A percentile compares a stretch with the other conserved stretches of the same genome.
Evolutionary conservation across 2,329 filamentous ascomycete species (phyloP).

Genomic region (Xylaria sp.): DNA sequence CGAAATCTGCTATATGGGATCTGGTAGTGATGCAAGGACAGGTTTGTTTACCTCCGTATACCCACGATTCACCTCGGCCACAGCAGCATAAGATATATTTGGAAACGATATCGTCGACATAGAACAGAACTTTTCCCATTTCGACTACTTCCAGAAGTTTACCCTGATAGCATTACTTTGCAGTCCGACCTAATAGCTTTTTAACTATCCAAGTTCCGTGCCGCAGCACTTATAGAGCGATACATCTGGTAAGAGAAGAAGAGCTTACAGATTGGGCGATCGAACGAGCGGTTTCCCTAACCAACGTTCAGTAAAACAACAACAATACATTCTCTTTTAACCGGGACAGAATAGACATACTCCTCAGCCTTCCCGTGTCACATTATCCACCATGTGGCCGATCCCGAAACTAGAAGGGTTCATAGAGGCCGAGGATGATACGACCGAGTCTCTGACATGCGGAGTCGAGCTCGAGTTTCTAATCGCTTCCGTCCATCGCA

Average conservation of each 20-base stretch:
- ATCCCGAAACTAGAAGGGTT: slow-evolving; percentile 36
- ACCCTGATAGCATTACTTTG: background rate
- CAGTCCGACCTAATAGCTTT: background rate
- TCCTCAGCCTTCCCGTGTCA: background rate
- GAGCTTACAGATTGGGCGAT: background rate
- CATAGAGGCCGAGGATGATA: slow-evolving; percentile 40
- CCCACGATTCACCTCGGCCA: background rate
- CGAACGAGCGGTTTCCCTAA: background rate
- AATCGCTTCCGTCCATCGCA: slow-evolving; percentile 18
- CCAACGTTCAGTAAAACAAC: background rate
- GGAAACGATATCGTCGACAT: background rate
- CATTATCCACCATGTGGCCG: slow-evolving; percentile 1
- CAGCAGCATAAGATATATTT: background rate
- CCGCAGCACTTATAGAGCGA: background rate
- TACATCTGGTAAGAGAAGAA: background rate
- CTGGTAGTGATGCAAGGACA: background rate
- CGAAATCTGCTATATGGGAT: background rate
- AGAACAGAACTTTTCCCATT: too few relatives aligned
- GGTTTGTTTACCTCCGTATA: background rate
- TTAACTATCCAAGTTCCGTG: background rate
- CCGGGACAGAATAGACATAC: background rate
- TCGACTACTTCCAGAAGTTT: too few relatives aligned
- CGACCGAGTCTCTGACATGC: slow-evolving; percentile 39
- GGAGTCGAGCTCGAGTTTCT: slow-evolving; percentile 48
- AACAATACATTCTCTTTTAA: background rate